A percentile compares a stretch with the other conserved stretches of the same genome.
phyloP scores from a whole-genome alignment of 2,329 filamentous ascomycete genomes.

The Pseudodiploospora longispora region DNA sequence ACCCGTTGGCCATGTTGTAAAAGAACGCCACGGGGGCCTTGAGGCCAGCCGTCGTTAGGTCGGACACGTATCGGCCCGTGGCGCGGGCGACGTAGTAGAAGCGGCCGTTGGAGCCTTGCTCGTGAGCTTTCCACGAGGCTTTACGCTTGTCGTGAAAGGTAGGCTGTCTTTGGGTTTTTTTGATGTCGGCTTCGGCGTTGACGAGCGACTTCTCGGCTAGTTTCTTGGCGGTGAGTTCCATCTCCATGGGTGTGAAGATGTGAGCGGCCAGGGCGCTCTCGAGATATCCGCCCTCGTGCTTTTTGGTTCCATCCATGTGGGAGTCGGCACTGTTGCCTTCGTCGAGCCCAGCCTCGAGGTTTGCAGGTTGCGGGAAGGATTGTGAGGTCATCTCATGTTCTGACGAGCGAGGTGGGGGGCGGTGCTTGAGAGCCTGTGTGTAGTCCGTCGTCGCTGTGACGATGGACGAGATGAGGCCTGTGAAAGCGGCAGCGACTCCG shows the following conservation, averaged over 20 bases:
- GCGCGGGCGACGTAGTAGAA: conserved; percentile 20
- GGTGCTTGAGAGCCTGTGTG: conserved; percentile 10
- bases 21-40: conserved; percentile 62
- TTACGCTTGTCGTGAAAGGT: conserved; percentile 16
- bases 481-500: conserved; percentile 55
- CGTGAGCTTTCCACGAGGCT: conserved; percentile 16
- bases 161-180: conserved; percentile 7
- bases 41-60: conserved; percentile 52
- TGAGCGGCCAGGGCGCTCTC: conserved; percentile 1
- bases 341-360: background rate
- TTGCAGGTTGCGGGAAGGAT: background rate
- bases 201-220: conserved; percentile 28
- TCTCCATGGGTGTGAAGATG: conserved; percentile 16
- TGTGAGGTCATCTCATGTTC: background rate
- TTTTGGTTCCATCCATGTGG: too few species aligned
- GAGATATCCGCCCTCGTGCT: too few species aligned
- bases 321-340: background rate
- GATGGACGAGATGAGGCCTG: conserved; percentile 58
- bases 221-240: conserved; percentile 21
- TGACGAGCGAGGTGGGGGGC: background rate
- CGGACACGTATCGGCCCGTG: conserved; percentile 49
- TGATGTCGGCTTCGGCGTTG: conserved; percentile 40
- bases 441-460: conserved; percentile 39
- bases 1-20: conserved; percentile 60
- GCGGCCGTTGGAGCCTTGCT: conserved; percentile 18